Evolutionary conservation across 2,329 filamentous ascomycete genomes (phyloP), one percentile per base, ranked within the genome.

Genomic region (Sporothrix pseudoabietina): DNA sequence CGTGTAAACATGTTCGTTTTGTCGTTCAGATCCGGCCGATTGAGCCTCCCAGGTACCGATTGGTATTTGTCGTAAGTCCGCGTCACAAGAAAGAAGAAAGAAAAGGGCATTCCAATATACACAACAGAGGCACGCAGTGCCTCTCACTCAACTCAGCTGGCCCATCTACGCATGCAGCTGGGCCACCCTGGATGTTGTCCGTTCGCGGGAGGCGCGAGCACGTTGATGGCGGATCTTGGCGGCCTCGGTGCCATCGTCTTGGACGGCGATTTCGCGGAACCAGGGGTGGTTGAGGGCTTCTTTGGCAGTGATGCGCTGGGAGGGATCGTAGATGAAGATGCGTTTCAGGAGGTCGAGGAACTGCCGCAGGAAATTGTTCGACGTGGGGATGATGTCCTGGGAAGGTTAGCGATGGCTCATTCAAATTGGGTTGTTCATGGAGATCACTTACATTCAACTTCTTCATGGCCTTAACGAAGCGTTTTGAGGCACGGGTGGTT

Each of bases 391-490:
- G 71, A 91, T 91, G 75, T 91, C 89, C 89, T 91, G 74, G 91
- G 88, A 89, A 91, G 57, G 12, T 35, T 12, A 22, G 14, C 3
- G 30, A 69, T 75, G 44, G 44, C 41, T 0, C n/a, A 44, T 47
- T 47, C 10, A 10, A 9, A n/a, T 7, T 26, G 26, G 22, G 3
- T 57, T 16, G 2, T 1, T 5, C 22, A 32, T 10, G 30, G 3
- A 4, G 1, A 5, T 4, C 35, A 71, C 74, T 30, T 82, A 92
- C 90, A 74, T 87, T 84, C 39, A 92, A 82, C 72, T 85, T 85
- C 80, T 91, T 92, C 90, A 92, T 92, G n/a, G 89, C 89, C 80
- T 89, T 90, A 14, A 92, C 90, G 78, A 91, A 92, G 77, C 89
- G 84, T 75, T 86, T 84, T 0, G 89, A 91, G 3, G 89, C 89